Percentiles rank a stretch among this genome's conserved stretches.
These are phyloP conservation scores for Scolecobasidium constrictum DNA, from an alignment of 2,329 filamentous ascomycete species.

Conservation along the genomic window DNA sequence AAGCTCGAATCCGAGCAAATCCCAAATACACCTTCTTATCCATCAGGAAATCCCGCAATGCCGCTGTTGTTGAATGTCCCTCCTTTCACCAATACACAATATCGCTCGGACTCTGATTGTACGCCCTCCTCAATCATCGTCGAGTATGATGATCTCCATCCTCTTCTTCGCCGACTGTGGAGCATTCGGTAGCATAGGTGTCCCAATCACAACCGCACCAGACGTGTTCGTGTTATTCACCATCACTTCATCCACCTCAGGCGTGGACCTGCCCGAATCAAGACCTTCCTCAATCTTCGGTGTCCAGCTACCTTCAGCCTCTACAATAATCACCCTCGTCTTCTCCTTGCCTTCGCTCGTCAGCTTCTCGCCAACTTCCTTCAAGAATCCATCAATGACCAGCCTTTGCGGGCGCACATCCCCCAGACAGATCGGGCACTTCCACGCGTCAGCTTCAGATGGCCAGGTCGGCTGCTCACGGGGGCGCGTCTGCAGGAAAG, in stretches of 20 bases:
- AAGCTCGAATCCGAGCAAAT: no score
- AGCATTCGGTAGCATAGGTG: no score
- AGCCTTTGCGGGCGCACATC: conserved; percentile 69
- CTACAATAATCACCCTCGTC: conserved; percentile 51
- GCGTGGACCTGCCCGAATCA: not conserved
- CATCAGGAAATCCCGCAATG: no score
- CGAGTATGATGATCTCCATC: no score
- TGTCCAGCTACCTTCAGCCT: conserved; percentile 55
- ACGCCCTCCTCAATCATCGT: no score
- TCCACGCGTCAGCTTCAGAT: conserved; percentile 59
- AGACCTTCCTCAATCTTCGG: conserved; percentile 25
- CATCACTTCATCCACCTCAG: not conserved
- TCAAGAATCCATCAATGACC: conserved; percentile 63
- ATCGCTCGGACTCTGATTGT: no score
- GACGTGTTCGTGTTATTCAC: no score
- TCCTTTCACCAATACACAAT: no score
- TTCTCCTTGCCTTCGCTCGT: conserved; percentile 36
- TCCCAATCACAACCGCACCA: no score
- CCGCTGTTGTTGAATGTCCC: no score
- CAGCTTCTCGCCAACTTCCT: conserved; percentile 48
- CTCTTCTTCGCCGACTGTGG: no score
- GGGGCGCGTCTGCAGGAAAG: conserved; percentile 59
- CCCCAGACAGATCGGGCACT: conserved; percentile 68
- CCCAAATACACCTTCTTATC: no score
- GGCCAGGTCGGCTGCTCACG: conserved; percentile 24